Conservation (phyloP, 306 rosid genomes). For the Pyrus betulifolia region DNA sequence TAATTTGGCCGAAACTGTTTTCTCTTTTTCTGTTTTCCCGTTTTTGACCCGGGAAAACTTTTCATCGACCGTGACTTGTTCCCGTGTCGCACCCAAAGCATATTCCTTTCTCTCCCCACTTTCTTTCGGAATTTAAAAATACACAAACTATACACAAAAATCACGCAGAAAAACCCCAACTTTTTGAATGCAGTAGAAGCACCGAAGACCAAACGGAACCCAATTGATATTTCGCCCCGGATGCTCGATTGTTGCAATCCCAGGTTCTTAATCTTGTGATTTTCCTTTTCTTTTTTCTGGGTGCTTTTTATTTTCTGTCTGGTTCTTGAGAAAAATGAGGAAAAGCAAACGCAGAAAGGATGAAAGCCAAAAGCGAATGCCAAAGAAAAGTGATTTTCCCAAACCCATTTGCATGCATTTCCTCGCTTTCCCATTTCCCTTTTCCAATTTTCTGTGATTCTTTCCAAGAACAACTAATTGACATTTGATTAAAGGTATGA, state of each 20-base stretch:
- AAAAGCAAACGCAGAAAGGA: neutral
- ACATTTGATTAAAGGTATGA: neutral
- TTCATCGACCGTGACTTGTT: slow-evolving; percentile 26
- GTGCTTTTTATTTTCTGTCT: neutral
- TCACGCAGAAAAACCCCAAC: neutral
- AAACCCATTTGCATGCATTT: neutral
- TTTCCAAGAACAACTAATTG: neutral
- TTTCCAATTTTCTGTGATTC: neutral
- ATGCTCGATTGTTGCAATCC: neutral
- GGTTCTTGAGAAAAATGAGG: neutral
- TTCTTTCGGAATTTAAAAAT: neutral
- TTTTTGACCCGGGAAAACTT: slow-evolving; percentile 11
- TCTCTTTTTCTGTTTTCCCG: slow-evolving; percentile 21
- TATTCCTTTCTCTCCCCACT: slow-evolving; percentile 22
- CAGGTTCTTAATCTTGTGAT: neutral
- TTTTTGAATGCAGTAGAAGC: neutral
- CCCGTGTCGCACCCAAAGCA: slow-evolving; percentile 33
- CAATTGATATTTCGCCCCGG: neutral
- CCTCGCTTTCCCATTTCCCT: neutral
- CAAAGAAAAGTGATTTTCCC: neutral
- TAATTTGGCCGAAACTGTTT: neutral
- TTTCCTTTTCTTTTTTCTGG: neutral
- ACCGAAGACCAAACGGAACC: no score
- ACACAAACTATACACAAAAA: neutral
- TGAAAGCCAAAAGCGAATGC: neutral